phyloP scores from a whole-genome alignment of 2,329 filamentous ascomycete species.

The Lasiodiplodia sp. region DNA sequence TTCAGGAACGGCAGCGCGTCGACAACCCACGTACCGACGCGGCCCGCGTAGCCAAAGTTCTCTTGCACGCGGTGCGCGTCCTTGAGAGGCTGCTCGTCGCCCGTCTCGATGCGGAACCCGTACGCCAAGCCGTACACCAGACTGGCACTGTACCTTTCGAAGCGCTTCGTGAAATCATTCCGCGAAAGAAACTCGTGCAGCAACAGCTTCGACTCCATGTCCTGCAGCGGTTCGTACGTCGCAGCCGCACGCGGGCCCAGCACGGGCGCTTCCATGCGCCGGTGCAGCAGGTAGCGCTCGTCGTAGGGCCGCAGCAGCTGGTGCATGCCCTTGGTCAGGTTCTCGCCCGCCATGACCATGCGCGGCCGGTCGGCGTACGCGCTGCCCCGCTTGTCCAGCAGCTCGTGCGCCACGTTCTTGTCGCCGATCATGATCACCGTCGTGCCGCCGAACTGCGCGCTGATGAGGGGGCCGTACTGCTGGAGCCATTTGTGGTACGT shows the following conservation, averaged over 20 bases:
- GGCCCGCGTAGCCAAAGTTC: slow-evolving; percentile 35
- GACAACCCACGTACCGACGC: slow-evolving; percentile 49
- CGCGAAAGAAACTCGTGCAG: slow-evolving; percentile 50
- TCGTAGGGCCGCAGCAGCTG: slow-evolving; percentile 54
- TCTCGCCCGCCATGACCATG: slow-evolving; percentile 52
- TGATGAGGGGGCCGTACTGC: slow-evolving; percentile 40
- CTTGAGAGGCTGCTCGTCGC: slow-evolving; percentile 34
- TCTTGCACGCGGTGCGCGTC: slow-evolving; percentile 32
- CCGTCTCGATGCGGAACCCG: slow-evolving; percentile 43
- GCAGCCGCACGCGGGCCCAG: slow-evolving; percentile 40
- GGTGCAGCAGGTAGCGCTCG: slow-evolving; percentile 49
- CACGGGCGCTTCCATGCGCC: slow-evolving; percentile 49
- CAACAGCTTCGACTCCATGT: slow-evolving; percentile 56
- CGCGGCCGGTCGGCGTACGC: slow-evolving; percentile 57
- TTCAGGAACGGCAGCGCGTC: slow-evolving; percentile 55
- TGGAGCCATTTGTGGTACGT: slow-evolving; percentile 43
- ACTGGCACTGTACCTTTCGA: slow-evolving; percentile 49
- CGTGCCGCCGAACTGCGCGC: slow-evolving; percentile 41
- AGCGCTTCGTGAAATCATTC: slow-evolving; percentile 41
- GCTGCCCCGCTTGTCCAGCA: slow-evolving; percentile 54
- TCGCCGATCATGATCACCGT: slow-evolving; percentile 55
- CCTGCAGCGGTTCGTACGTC: slow-evolving; percentile 53
- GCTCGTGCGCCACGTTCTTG: slow-evolving; percentile 59
- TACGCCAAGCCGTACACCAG: slow-evolving; percentile 50
- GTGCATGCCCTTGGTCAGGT: slow-evolving; percentile 49